Conservation (phyloP, 2,329 filamentous ascomycete species). For the Colletotrichum gigasporum region DNA sequence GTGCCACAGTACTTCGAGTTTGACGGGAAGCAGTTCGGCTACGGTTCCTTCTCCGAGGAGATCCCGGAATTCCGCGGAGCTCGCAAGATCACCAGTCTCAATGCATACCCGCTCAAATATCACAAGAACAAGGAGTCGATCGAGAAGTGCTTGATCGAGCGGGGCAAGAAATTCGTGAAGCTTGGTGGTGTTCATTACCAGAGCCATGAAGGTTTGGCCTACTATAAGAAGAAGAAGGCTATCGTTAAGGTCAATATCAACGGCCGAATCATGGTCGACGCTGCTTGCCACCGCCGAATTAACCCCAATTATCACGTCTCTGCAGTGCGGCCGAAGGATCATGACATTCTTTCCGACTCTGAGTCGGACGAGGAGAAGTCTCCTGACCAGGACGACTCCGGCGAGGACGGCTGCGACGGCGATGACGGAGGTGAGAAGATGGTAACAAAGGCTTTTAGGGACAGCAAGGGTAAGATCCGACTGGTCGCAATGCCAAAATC, state of each 20-base stretch:
- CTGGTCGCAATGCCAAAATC: slow-evolving; percentile 46
- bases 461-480: slow-evolving; percentile 46
- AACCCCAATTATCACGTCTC: slow-evolving; percentile 88
- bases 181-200: slow-evolving; percentile 87
- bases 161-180: slow-evolving; percentile 84
- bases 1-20: slow-evolving; percentile 78
- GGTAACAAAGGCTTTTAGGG: slow-evolving; percentile 62
- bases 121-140: slow-evolving; percentile 77
- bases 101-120: slow-evolving; percentile 81
- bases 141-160: slow-evolving; percentile 74
- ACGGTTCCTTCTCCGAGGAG: slow-evolving; percentile 74
- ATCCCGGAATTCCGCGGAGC: slow-evolving; percentile 82
- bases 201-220: slow-evolving; percentile 84
- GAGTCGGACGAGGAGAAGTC: slow-evolving; percentile 55
- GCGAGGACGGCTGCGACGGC: slow-evolving; percentile 48
- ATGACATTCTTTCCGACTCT: slow-evolving; percentile 64
- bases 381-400: slow-evolving; percentile 47
- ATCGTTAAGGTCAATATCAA: slow-evolving; percentile 85
- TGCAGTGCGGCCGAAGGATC: slow-evolving; percentile 76
- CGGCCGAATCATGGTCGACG: slow-evolving; percentile 88
- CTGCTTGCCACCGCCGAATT: slow-evolving; percentile 82
- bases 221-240: slow-evolving; percentile 81
- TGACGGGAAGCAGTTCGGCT: slow-evolving; percentile 86
- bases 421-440: slow-evolving; percentile 51
- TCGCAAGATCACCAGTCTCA: slow-evolving; percentile 81